Evolutionary conservation across 768 basidiomycete species (phyloP).

Genomic region (Sistotremastrum suecicum): DNA sequence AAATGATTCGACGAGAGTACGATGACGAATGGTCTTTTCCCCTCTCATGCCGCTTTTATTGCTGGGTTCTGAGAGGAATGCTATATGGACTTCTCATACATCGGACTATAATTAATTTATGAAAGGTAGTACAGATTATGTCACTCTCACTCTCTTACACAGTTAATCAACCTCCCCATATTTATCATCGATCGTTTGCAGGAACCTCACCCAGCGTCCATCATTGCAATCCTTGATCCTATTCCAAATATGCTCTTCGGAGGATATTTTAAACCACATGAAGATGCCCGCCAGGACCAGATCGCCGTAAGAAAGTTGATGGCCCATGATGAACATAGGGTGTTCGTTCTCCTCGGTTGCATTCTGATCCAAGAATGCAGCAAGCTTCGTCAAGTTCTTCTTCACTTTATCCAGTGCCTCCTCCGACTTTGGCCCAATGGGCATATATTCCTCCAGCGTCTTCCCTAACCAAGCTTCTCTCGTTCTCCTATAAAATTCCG

Average conservation of each 20-base stretch:
- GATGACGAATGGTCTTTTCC: too few species aligned
- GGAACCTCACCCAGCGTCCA: background rate
- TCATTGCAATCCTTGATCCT: too few species aligned
- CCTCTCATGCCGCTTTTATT: too few species aligned
- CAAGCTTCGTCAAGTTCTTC: slow-evolving; percentile 16
- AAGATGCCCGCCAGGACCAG: slow-evolving; percentile 21
- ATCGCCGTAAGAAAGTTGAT: slow-evolving; percentile 25
- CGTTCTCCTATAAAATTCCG: slow-evolving; percentile 25
- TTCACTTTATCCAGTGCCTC: slow-evolving; percentile 25
- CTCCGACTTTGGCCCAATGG: slow-evolving; percentile 16
- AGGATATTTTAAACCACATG: slow-evolving; percentile 15
- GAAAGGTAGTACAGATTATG: too few species aligned
- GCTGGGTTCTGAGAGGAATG: too few species aligned
- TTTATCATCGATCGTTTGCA: background rate
- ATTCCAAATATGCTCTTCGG: too few species aligned
- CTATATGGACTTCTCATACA: too few species aligned
- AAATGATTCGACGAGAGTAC: too few species aligned
- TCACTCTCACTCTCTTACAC: too few species aligned
- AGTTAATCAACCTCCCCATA: too few species aligned
- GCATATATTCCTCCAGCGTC: slow-evolving; percentile 22
- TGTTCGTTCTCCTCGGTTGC: slow-evolving; percentile 10
- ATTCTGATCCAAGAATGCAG: slow-evolving; percentile 3
- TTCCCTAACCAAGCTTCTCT: slow-evolving; percentile 20
- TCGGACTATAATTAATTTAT: too few species aligned
- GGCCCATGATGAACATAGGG: slow-evolving; percentile 24